These are phyloP conservation scores for Lotus japonicus DNA, from an alignment of 306 rosid genomes.

Conservation along the genomic window DNA sequence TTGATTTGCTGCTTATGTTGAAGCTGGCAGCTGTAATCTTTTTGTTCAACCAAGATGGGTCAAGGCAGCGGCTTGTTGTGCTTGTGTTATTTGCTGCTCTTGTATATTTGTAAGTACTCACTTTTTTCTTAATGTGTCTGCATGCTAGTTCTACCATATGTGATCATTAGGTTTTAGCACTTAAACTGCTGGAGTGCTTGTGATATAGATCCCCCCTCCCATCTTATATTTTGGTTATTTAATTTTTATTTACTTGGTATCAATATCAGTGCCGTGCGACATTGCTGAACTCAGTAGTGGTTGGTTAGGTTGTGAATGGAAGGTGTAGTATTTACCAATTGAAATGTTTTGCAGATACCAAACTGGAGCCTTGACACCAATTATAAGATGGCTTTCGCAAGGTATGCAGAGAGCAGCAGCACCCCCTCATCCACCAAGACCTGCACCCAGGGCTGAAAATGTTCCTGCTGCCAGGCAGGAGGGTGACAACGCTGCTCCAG, in stretches of 20 bases:
- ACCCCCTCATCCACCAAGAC: slow-evolving; percentile 84
- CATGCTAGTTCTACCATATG: slow-evolving; percentile 2
- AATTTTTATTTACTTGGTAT: not conserved
- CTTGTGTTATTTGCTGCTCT: slow-evolving; percentile 77
- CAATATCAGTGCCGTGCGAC: not conserved
- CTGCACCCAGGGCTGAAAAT: slow-evolving; percentile 68
- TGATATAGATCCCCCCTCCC: not conserved
- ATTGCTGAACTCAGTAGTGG: slow-evolving; percentile 1
- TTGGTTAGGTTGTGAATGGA: slow-evolving; percentile 2
- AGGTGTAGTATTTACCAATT: slow-evolving; percentile 20
- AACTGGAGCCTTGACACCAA: slow-evolving; percentile 90
- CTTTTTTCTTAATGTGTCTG: not conserved
- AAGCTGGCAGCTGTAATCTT: slow-evolving; percentile 94
- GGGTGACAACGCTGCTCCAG: slow-evolving; percentile 53
- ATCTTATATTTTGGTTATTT: not conserved
- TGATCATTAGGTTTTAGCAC: not conserved
- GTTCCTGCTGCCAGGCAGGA: slow-evolving; percentile 69
- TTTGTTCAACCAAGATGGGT: slow-evolving; percentile 96
- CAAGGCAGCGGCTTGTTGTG: slow-evolving; percentile 77
- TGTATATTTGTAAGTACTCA: slow-evolving; percentile 72
- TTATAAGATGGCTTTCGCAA: slow-evolving; percentile 86
- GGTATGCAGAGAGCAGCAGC: slow-evolving; percentile 95
- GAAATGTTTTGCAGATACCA: slow-evolving; percentile 59
- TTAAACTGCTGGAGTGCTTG: not conserved
- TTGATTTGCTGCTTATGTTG: slow-evolving; percentile 79